Conservation (phyloP, 345 rosid genomes). For the Syzygium aqueum region DNA sequence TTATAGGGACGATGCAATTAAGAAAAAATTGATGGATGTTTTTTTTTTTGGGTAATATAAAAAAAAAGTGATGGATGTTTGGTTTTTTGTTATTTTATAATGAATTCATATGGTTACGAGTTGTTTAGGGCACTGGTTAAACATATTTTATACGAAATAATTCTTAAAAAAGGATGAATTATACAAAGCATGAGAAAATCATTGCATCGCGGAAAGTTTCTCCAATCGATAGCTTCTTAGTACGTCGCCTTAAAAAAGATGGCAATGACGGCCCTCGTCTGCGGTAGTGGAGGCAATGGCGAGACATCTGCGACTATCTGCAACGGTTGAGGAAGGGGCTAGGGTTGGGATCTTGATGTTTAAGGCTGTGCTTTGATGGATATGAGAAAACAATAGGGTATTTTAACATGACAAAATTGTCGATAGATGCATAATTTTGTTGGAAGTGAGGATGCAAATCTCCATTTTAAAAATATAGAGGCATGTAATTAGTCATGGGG, state of each 20-base stretch:
- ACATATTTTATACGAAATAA: background rate
- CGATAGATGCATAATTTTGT: background rate
- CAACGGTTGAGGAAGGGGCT: background rate
- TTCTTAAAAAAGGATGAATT: background rate
- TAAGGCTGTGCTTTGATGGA: background rate
- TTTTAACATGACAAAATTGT: background rate
- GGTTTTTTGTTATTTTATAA: background rate
- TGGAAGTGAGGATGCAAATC: background rate
- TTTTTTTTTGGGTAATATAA: background rate
- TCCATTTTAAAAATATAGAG: background rate
- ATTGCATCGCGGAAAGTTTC: background rate
- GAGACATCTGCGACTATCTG: background rate
- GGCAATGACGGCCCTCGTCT: background rate
- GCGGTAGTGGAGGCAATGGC: rapidly evolving
- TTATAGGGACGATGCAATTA: background rate
- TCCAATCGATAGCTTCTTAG: background rate
- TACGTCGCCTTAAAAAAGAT: no score
- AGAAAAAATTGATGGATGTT: background rate
- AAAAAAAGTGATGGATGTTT: background rate
- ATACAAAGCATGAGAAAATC: background rate
- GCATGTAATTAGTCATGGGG: background rate
- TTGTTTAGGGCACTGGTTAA: background rate
- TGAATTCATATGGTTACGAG: background rate
- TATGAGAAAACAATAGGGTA: background rate
- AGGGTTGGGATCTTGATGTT: background rate